Evolutionary conservation across 2,329 filamentous ascomycete genomes (phyloP).

Genomic region (Phaeoacremonium minimum): DNA sequence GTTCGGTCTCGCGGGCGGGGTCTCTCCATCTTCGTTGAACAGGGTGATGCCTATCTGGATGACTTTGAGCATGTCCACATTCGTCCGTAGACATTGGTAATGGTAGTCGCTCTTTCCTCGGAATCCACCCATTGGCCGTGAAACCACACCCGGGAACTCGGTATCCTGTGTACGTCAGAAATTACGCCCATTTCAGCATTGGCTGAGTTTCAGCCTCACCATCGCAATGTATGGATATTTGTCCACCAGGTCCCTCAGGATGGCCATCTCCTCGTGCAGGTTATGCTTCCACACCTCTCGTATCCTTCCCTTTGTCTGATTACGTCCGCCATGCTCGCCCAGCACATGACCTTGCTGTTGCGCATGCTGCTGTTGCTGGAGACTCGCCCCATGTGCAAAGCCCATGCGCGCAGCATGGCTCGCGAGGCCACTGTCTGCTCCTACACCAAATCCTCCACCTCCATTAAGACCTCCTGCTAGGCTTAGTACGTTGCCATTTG

Average conservation of each 20-base stretch:
- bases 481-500: constrained; percentile 52
- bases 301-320: constrained; percentile 72
- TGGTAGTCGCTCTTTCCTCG: constrained; percentile 96
- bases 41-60: constrained; percentile 95
- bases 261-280: constrained; percentile 83
- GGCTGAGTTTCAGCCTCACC: constrained; percentile 52
- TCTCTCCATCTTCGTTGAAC: constrained; percentile 86
- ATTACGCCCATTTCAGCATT: background rate
- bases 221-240: constrained; percentile 96
- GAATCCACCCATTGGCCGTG: constrained; percentile 91
- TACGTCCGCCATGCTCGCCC: constrained; percentile 48
- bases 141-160: constrained; percentile 96
- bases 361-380: constrained; percentile 45
- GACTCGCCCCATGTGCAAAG: constrained; percentile 68
- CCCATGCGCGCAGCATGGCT: constrained; percentile 86
- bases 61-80: constrained; percentile 95
- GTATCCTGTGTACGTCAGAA: constrained; percentile 64
- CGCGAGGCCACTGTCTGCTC: constrained; percentile 68
- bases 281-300: constrained; percentile 95
- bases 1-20: constrained; percentile 67
- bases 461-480: constrained; percentile 48
- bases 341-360: constrained; percentile 32
- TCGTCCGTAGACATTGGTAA: constrained; percentile 94
- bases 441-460: constrained; percentile 49
- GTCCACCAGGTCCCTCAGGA: constrained; percentile 77